Evolutionary conservation across 139 green algal species (phyloP), one percentile per base, ranked within the genome.

Genomic region (Gonium pectorale): DNA sequence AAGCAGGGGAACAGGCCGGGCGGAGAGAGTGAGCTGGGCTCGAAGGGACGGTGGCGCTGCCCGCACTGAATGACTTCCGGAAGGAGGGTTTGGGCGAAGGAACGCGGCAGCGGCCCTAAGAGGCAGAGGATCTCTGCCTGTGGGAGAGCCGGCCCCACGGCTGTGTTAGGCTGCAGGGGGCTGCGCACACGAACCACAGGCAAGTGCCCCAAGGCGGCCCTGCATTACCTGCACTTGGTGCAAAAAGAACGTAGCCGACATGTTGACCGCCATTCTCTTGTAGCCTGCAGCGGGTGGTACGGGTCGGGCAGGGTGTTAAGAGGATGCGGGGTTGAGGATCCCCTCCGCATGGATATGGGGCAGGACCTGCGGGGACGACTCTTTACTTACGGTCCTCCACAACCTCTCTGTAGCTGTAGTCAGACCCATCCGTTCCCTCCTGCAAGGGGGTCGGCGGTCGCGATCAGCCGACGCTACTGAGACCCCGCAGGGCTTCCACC

Each of bases 361-460:
- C 19, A 54, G 46, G 46, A 54, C 13, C 46, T 15, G 46, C 13
- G 46, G 11, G 46, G 46, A 15, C 46, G 46, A 11, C 13, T 15
- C 59, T 33, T 67, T 67, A 78, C 83, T 83, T 54, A 88, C 83
- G 40, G 35, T 79, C 73, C 19, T 83, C 73, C 40, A 88, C 54
- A 44, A 70, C 44, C 59, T 88, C 83, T 1, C 83, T 49, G 46
- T 73, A 88, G 13, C 17, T 33, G 31, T 44, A 81, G 41, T 88
- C 83, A 19, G 83, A 84, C 27, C 83, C 83, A 88, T 88, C 83
- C 17, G 83, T 88, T 2, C 83, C 83, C n/a, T 73, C 73, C 68
- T 81, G 73, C 51, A 64, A 29, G n/a, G 13, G 19, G 26, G 21
- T 6, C 1, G 3, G 31, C 52, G 9, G 46, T 54, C 46, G 15